Evolutionary conservation across 2,329 filamentous ascomycete genomes (phyloP).

Genomic region (Colletotrichum sp.): DNA sequence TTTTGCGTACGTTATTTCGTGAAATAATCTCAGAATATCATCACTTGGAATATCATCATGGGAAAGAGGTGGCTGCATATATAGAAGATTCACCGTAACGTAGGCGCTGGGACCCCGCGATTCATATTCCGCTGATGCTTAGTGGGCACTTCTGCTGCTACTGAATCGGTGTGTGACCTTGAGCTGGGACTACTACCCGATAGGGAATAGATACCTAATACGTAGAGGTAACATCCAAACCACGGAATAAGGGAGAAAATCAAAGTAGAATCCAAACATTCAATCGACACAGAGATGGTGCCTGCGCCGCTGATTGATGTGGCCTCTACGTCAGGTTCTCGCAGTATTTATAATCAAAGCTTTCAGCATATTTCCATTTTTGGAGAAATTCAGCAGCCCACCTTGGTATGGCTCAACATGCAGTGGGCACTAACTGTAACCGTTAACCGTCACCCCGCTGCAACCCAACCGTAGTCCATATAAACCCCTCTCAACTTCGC

Average conservation of each 20-base stretch:
- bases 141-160: background rate
- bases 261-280: background rate
- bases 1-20: fast-evolving
- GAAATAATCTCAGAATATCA: fast-evolving
- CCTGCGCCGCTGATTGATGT: fast-evolving
- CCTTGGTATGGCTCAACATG: background rate
- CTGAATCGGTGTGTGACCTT: background rate
- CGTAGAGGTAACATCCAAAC: background rate
- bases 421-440: background rate
- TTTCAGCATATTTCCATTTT: background rate
- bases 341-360: background rate
- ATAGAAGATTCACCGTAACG: fast-evolving
- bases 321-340: background rate
- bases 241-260: too few species aligned
- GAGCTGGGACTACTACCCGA: background rate
- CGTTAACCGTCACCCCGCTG: background rate
- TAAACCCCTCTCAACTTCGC: background rate
- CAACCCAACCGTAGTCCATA: background rate
- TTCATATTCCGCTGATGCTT: background rate
- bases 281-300: background rate
- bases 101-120: background rate
- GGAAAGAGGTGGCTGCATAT: background rate
- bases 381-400: background rate
- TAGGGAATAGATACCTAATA: background rate
- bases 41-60: fast-evolving